Conservation (phyloP, 305 asterid genomes). For the Stenogyne calaminthoides region DNA sequence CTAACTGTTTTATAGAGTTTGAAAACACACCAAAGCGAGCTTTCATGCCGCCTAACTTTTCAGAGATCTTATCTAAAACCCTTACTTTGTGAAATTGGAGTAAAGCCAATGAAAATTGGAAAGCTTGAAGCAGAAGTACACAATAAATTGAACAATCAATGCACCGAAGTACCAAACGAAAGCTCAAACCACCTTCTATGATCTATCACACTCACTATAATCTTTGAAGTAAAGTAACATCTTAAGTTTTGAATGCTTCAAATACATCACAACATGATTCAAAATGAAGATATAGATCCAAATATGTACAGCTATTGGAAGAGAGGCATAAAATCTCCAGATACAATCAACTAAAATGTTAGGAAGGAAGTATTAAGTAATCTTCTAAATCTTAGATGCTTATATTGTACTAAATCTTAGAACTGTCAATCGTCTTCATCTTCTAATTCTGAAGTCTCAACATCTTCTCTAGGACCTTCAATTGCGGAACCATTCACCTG, state of each 20-base stretch:
- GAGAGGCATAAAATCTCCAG: slow-evolving; percentile 6
- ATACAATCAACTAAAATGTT: slow-evolving; percentile 2
- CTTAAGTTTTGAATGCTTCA: background rate
- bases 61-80: background rate
- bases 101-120: background rate
- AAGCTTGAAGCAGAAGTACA: background rate
- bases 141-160: background rate
- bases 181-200: background rate
- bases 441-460: slow-evolving; percentile 67
- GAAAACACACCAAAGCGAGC: background rate
- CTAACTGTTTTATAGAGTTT: no score
- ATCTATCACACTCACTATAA: background rate
- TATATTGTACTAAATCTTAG: background rate
- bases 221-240: background rate
- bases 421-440: slow-evolving; percentile 37
- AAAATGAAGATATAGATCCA: background rate
- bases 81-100: background rate
- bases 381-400: background rate
- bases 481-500: slow-evolving; percentile 41
- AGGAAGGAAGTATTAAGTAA: background rate
- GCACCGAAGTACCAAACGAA: background rate
- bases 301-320: slow-evolving; percentile 24
- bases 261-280: background rate
- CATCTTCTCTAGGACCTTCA: slow-evolving; percentile 52
- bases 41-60: background rate